phyloP scores from a whole-genome alignment of 2,329 filamentous ascomycete genomes.

The Trichoderma arundinaceum region DNA sequence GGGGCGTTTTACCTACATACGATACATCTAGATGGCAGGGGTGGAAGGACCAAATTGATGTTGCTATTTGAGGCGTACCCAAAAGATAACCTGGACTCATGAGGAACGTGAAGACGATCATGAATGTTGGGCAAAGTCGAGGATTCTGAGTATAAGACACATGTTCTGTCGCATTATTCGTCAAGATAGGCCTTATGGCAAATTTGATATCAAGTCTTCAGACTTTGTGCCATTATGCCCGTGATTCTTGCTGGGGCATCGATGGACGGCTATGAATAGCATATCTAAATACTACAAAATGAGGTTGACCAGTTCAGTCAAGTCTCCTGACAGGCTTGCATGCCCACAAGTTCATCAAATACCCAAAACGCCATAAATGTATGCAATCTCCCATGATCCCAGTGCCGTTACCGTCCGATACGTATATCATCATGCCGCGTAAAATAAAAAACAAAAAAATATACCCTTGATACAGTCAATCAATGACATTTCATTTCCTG shows the following conservation, averaged over 20 bases:
- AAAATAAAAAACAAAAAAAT: not conserved
- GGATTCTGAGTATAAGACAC: not conserved
- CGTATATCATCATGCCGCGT: constrained; percentile 2
- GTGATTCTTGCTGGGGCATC: not conserved
- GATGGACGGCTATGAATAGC: not conserved
- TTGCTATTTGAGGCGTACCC: not conserved
- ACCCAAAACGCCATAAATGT: constrained; percentile 16
- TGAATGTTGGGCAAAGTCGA: not conserved
- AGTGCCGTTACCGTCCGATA: not conserved
- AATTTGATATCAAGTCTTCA: too few relatives aligned
- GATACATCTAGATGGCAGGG: constrained; percentile 22
- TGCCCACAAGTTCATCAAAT: constrained; percentile 7
- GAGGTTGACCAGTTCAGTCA: not conserved
- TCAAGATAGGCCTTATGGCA: too few relatives aligned
- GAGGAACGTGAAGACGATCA: not conserved
- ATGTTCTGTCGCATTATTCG: not conserved
- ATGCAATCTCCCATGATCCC: constrained; percentile 11
- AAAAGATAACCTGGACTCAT: not conserved
- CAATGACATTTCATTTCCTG: constrained; percentile 37
- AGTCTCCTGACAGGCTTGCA: not conserved
- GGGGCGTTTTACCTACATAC: constrained; percentile 25
- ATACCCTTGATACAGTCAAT: not conserved
- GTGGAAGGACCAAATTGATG: constrained; percentile 15
- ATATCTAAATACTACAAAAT: not conserved
- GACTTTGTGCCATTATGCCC: not conserved